phyloP scores from a whole-genome alignment of 768 basidiomycete genomes.

The Hygrocybe punicea region DNA sequence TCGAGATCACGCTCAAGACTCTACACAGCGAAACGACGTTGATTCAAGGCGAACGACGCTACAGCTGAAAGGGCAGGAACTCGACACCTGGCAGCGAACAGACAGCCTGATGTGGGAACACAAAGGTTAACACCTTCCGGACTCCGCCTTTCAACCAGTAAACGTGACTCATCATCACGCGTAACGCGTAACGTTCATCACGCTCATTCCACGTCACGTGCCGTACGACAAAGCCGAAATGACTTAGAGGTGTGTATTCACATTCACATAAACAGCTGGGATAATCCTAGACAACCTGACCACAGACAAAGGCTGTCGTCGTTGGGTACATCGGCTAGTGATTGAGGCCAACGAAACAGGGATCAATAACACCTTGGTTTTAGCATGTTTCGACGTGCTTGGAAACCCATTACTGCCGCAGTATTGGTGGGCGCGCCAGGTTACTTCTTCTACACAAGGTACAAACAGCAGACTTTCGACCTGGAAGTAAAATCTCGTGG shows the following conservation, averaged over 20 bases:
- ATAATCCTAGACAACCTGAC: too few relatives aligned
- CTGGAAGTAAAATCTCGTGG: constrained; percentile 52
- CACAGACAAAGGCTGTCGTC: too few relatives aligned
- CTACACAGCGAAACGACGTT: constrained; percentile 1
- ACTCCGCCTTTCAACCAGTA: constrained; percentile 1
- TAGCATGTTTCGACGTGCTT: constrained; percentile 62
- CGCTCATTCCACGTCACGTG: too few relatives aligned
- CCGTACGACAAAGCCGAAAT: too few relatives aligned
- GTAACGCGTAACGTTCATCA: too few relatives aligned
- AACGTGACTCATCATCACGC: background rate
- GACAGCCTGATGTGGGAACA: background rate
- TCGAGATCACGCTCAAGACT: constrained; percentile 1
- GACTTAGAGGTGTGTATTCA: too few relatives aligned
- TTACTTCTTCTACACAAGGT: constrained; percentile 55
- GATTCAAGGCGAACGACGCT: constrained; percentile 3
- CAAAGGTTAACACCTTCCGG: background rate
- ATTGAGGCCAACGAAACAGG: background rate
- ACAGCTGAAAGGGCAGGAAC: background rate
- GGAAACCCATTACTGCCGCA: constrained; percentile 64
- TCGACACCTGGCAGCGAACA: background rate
- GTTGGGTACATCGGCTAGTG: too few relatives aligned
- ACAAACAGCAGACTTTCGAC: constrained; percentile 52
- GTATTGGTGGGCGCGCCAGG: constrained; percentile 51
- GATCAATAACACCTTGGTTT: background rate
- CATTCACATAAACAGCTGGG: too few relatives aligned